A percentile compares a stretch with the other conserved stretches of the same genome.
Conservation (phyloP, 495 filamentous ascomycete species). For the Penicillium malachiteum region DNA sequence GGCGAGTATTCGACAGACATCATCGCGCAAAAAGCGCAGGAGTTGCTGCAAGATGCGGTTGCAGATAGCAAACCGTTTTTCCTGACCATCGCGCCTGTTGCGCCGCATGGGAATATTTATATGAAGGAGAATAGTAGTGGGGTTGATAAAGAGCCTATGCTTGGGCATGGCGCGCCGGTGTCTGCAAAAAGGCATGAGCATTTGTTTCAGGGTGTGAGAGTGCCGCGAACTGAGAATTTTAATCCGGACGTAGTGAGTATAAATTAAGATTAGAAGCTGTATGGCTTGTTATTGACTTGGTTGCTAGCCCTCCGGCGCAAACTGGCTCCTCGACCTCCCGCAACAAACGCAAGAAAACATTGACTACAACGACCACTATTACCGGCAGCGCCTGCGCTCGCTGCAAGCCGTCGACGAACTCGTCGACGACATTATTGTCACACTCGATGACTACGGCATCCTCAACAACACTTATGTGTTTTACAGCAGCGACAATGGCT, state of each 20-base stretch:
- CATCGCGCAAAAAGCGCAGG: constrained; percentile 52
- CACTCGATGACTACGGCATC: constrained; percentile 42
- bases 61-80: constrained; percentile 51
- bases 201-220: constrained; percentile 9
- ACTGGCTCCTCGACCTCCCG: constrained; percentile 53
- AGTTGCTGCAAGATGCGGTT: constrained; percentile 52
- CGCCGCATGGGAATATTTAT: constrained; percentile 57
- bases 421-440: constrained; percentile 49
- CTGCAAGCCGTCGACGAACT: constrained; percentile 63
- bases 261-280: constrained; percentile 51
- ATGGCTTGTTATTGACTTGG: constrained; percentile 50
- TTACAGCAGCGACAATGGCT: constrained; percentile 67
- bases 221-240: constrained; percentile 11
- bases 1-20: constrained; percentile 56
- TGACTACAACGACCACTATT: constrained; percentile 60
- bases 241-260: constrained; percentile 41
- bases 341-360: constrained; percentile 47
- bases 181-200: constrained; percentile 8
- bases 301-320: constrained; percentile 51
- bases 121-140: constrained; percentile 8
- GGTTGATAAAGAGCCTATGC: not conserved
- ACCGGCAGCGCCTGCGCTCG: constrained; percentile 52
- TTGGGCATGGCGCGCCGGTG: not conserved
- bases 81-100: constrained; percentile 56
- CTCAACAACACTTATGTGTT: constrained; percentile 64